A percentile compares a stretch with the other conserved stretches of the same genome.
Evolutionary conservation across 129 eudicot genomes (phyloP).

Genomic region (Flaveria bidentis): DNA sequence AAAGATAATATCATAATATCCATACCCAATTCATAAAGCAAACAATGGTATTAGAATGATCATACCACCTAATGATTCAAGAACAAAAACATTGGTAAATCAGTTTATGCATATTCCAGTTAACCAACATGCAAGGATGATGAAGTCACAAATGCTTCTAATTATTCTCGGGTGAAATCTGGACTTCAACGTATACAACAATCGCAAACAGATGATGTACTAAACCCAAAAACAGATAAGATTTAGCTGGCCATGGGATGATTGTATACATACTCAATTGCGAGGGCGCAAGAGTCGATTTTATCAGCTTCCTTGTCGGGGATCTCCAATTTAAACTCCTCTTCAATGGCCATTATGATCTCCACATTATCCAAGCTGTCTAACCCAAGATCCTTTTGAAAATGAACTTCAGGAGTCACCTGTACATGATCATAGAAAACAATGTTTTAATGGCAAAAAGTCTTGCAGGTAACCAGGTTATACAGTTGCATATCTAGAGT

Average conservation of each 20-base stretch:
- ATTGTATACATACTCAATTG: slow-evolving; percentile 75
- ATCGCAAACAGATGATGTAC: slow-evolving; percentile 18
- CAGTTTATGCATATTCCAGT: slow-evolving; percentile 22
- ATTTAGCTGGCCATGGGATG: slow-evolving; percentile 85
- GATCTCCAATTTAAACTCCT: slow-evolving; percentile 91
- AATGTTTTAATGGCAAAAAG: too few relatives aligned
- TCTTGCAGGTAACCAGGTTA: too few relatives aligned
- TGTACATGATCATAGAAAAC: slow-evolving; percentile 31
- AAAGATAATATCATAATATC: too few relatives aligned
- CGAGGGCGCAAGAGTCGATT: slow-evolving; percentile 79
- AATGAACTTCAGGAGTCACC: slow-evolving; percentile 95
- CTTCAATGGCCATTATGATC: slow-evolving; percentile 93
- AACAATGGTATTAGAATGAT: too few relatives aligned
- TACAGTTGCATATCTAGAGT: too few relatives aligned
- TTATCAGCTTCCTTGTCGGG: slow-evolving; percentile 98
- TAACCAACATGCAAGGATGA: slow-evolving; percentile 27
- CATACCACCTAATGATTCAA: too few relatives aligned
- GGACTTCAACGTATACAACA: slow-evolving; percentile 30
- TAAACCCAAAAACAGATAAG: slow-evolving; percentile 24
- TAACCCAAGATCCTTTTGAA: slow-evolving; percentile 81
- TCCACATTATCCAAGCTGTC: slow-evolving; percentile 97
- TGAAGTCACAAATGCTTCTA: slow-evolving; percentile 38
- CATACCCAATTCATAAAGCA: too few relatives aligned
- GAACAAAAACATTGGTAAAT: slow-evolving; percentile 9
- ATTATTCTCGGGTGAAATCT: slow-evolving; percentile 31